A percentile compares a stretch with the other conserved stretches of the same genome.
Conservation (phyloP, 495 filamentous ascomycete species). For the Trichoderma asperelloides region DNA sequence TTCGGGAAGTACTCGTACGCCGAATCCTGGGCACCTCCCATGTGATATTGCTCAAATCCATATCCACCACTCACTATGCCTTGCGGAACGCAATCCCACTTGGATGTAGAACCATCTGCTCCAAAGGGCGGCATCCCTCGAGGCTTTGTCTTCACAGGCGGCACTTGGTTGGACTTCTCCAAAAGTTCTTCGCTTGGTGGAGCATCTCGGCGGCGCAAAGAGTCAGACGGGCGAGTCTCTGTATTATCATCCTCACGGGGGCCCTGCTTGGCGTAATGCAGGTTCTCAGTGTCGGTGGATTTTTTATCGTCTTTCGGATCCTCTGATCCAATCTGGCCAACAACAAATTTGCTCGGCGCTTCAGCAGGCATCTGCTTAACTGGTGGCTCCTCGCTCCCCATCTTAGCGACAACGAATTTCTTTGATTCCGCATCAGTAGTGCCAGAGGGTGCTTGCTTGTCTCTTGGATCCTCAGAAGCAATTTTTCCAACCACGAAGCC, state of each 20-base stretch:
- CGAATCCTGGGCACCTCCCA: slow-evolving; percentile 83
- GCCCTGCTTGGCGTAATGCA: background rate
- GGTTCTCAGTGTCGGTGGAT: background rate
- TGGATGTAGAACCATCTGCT: slow-evolving; percentile 17
- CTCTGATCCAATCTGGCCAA: background rate
- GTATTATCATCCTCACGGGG: background rate
- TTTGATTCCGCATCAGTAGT: background rate
- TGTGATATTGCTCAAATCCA: slow-evolving; percentile 32
- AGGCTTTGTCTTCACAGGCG: background rate
- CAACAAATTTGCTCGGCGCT: background rate
- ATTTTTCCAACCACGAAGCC: slow-evolving; percentile 3
- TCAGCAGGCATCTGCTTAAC: background rate
- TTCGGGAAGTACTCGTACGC: slow-evolving; percentile 96
- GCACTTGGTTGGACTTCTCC: background rate
- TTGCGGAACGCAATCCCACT: slow-evolving; percentile 47
- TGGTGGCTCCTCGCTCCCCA: background rate
- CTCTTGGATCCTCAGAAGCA: background rate
- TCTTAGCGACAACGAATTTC: background rate
- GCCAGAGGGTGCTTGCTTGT: background rate
- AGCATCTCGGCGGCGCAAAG: background rate
- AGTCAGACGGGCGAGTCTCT: background rate
- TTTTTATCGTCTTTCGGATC: background rate
- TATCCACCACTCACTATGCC: slow-evolving; percentile 33
- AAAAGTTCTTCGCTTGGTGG: background rate
- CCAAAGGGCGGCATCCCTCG: slow-evolving; percentile 8